Percentiles rank a stretch among this genome's conserved stretches.
These are phyloP conservation scores for Aspergillus ochraceus DNA, from an alignment of 2,329 filamentous ascomycete genomes.

Conservation along the genomic window DNA sequence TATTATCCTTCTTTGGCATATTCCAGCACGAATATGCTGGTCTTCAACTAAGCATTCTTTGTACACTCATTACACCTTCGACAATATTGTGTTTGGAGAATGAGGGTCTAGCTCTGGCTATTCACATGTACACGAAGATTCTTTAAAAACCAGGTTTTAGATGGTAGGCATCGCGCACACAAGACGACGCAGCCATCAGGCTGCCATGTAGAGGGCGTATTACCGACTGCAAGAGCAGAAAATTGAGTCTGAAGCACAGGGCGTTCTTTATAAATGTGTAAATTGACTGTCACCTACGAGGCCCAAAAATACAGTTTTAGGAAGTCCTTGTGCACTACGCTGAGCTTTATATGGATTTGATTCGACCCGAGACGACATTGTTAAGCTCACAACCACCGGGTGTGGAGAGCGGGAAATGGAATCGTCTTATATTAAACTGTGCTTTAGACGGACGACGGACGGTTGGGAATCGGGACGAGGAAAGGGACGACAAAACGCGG, in stretches of 20 bases:
- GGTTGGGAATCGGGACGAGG: slow-evolving; percentile 22
- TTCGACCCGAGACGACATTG: slow-evolving; percentile 5
- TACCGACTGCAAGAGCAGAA: too few species aligned
- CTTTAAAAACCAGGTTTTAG: neutral
- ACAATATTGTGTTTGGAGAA: neutral
- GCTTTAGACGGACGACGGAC: slow-evolving; percentile 24
- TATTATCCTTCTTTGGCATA: too few species aligned
- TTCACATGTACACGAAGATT: neutral
- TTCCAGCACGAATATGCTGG: too few species aligned
- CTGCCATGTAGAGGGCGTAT: too few species aligned
- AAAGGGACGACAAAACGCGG: slow-evolving; percentile 24
- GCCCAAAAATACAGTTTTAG: neutral
- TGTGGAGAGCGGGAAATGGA: slow-evolving; percentile 17
- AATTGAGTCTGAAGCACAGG: neutral
- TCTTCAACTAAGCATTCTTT: too few species aligned
- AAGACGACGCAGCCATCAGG: too few species aligned
- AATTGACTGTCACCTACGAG: neutral
- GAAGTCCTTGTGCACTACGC: neutral
- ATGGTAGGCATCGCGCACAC: too few species aligned
- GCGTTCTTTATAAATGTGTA: neutral
- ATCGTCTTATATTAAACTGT: slow-evolving; percentile 26
- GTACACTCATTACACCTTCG: too few species aligned
- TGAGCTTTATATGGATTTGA: neutral
- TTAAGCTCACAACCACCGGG: slow-evolving; percentile 14
- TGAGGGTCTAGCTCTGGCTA: neutral